phyloP scores from a whole-genome alignment of 306 rosid genomes.

The Inga oerstediana region DNA sequence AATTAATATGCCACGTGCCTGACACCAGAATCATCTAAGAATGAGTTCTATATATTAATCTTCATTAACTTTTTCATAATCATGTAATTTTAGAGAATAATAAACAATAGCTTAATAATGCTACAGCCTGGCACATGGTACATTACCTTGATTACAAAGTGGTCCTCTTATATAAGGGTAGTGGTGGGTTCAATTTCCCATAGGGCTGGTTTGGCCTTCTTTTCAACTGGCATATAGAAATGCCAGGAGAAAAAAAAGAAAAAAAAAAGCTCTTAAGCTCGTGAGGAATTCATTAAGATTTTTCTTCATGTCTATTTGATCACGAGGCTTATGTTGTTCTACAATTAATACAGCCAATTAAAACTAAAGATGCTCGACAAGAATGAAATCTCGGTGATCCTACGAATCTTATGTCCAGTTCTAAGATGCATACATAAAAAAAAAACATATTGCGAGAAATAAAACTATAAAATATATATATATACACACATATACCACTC shows the following conservation, averaged over 20 bases:
- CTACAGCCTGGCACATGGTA: too few species aligned
- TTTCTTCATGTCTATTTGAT: not conserved
- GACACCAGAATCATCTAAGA: constrained; percentile 51
- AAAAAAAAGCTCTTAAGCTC: not conserved
- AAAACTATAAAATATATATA: not conserved
- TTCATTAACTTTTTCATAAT: not conserved
- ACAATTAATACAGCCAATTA: not conserved
- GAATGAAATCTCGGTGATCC: not conserved
- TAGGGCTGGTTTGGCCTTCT: too few species aligned
- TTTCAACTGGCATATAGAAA: not conserved
- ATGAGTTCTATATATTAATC: not conserved
- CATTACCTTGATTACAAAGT: too few species aligned
- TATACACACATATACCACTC: not conserved
- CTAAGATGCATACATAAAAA: too few species aligned
- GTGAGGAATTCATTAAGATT: not conserved
- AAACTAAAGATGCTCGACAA: not conserved
- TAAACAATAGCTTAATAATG: not conserved
- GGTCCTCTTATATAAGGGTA: too few species aligned
- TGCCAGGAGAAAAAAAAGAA: not conserved
- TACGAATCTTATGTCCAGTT: not conserved
- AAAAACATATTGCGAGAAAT: not conserved
- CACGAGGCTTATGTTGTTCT: not conserved
- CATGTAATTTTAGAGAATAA: not conserved
- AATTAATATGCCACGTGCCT: constrained; percentile 47
- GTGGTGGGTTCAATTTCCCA: too few species aligned